Base-by-base conservation (phyloP, 2,329 filamentous ascomycete species). In the Didymella pomorum region DNA sequence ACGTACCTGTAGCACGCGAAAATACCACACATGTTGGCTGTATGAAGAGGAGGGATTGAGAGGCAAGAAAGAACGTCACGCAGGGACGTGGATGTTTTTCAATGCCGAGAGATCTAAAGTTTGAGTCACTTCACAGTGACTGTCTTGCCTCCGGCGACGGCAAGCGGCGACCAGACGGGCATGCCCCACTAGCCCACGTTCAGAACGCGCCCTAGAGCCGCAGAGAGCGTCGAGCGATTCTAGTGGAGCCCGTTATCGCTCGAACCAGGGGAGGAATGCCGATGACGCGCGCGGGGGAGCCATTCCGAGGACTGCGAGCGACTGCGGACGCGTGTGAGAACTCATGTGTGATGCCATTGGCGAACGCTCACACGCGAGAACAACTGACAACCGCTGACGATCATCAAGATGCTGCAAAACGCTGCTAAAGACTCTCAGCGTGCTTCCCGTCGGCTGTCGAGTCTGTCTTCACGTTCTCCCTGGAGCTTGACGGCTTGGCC, bases 1-100 rank as follows among this genome's bases (percentile, higher is more conserved):
- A 60, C 75, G 60, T 77, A 96, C 93, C 86, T 84, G 81, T 97
- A 92, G 82, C 93, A 97, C 73, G 92, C 93, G 80, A 97, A 97
- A 76, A 97, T 96, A 80, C 93, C 93, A 89, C 93, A 97, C 93
- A 97, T 97, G 72, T 78, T 90, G 83, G 52, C 58, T 48, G 57
- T 56, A 61, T 57, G 41, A 37, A 35, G 46, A 6, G 39, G 20
- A 37, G 51, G 39, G 42, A 53, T 41, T 37, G 56, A 56, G 58
- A 48, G 48, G 51, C 29, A 46, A 39, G 49, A 48, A 46, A 6
- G 50, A 37, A 41, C 20, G 56, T 46, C 46, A 29, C 50, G 25
- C 45, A 31, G 45, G 46, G 46, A 54, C 41, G 56, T 42, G 31
- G 46, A 29, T 37, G 56, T 33, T 54, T 58, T 58, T 58, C 51